Evolutionary conservation across 2,329 filamentous ascomycete species (phyloP), one percentile per base, ranked within the genome.

Genomic region (Cercospora sp.): DNA sequence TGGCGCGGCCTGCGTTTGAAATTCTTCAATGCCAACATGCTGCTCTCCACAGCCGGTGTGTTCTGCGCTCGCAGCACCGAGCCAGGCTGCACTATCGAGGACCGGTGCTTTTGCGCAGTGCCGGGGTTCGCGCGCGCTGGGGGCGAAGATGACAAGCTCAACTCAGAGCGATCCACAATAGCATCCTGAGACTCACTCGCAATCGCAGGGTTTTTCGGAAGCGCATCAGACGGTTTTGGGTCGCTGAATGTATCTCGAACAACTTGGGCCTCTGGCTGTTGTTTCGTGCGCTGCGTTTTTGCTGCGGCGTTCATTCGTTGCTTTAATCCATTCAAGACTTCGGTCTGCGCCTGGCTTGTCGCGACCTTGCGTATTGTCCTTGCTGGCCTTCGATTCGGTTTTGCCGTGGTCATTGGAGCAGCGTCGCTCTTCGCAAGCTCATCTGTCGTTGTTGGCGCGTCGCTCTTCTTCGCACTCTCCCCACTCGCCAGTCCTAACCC

Each of bases 1-100:
- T 85, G 83, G 68, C 84, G 77, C 7, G 82, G 76, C 65, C 84
- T 77, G 59, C 83, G 78, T 72, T 81, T 83, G 78, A 85, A 85
- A 66, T 84, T 84, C 64, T 80, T 81, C 70, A 85, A 75, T n/a
- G 81, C 82, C 6, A 84, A 73, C 12, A 85, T 78, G 13, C 83
- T 84, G 10, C 73, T 80, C 65, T 85, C 83, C 9, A 75, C 72
- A 7, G 75, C 76, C 8, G 82, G 82, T 7, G 82, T 84, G 31
- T 77, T 79, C 57, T 81, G 80, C 31, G 79, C 75, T 70, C 80
- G 81, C 59, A 83, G 74, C 13, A 78, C 79, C n/a, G 82, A 83
- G 36, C 79, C 78, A n/a, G 80, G 80, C 53, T 77, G 72, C 18
- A 67, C 65, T 13, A 73, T 64, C 16, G 71, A 75, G 23, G 72